Conservation (phyloP, 1,284 basidiomycete species). For the Cutaneotrichosporon mucoides region DNA sequence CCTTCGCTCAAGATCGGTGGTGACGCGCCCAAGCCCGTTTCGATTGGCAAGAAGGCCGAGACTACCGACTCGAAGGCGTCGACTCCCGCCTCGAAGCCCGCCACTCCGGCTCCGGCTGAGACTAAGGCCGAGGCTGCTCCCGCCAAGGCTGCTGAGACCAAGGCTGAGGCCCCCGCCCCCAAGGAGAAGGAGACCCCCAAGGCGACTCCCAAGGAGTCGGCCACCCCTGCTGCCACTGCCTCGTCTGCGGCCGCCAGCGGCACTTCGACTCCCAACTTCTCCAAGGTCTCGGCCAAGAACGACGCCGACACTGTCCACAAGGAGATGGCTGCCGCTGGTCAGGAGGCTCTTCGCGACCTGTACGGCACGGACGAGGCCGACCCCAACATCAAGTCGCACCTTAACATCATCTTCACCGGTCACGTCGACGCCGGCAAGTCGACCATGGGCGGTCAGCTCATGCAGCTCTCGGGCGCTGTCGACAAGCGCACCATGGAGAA, state of each 20-base stretch:
- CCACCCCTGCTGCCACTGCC: slow-evolving; percentile 20
- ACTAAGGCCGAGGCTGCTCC: slow-evolving; percentile 8
- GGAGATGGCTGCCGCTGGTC: slow-evolving; percentile 80
- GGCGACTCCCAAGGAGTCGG: neutral
- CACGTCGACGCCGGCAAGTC: slow-evolving; percentile 98
- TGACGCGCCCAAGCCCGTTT: slow-evolving; percentile 34
- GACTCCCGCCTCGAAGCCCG: slow-evolving; percentile 6
- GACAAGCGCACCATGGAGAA: slow-evolving; percentile 98
- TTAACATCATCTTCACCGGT: slow-evolving; percentile 92
- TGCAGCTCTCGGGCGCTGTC: slow-evolving; percentile 82
- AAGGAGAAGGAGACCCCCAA: neutral
- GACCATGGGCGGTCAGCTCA: slow-evolving; percentile 93
- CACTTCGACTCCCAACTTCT: slow-evolving; percentile 56
- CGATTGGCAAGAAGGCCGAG: slow-evolving; percentile 33
- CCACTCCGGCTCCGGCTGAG: slow-evolving; percentile 3
- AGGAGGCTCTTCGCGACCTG: slow-evolving; percentile 75
- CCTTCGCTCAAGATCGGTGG: slow-evolving; percentile 44
- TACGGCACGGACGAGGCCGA: slow-evolving; percentile 60
- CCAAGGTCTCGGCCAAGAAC: slow-evolving; percentile 73
- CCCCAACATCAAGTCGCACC: slow-evolving; percentile 71
- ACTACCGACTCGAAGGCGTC: slow-evolving; percentile 15
- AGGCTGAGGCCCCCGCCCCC: slow-evolving; percentile 5
- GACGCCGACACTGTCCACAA: slow-evolving; percentile 71
- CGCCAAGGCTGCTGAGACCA: slow-evolving; percentile 19
- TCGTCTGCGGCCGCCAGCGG: slow-evolving; percentile 18